Percentiles rank a stretch among this genome's conserved stretches.
phyloP scores from a whole-genome alignment of 805 yeast species.

The Kockiozyma suomiensis region DNA sequence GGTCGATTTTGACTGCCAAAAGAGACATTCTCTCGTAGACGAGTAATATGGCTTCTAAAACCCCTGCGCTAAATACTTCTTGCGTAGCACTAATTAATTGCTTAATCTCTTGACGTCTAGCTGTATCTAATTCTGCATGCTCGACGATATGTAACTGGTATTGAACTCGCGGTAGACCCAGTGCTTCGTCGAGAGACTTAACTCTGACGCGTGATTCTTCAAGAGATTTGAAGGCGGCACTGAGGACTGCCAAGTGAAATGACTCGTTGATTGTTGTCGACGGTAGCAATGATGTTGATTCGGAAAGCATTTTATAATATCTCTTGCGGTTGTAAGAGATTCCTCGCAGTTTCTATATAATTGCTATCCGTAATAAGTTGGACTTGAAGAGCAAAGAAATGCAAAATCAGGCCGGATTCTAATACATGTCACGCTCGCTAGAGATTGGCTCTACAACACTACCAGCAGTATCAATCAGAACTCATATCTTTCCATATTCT shows the following conservation, averaged over 20 bases:
- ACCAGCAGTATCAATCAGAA: no score
- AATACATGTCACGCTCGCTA: no score
- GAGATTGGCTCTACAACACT: no score
- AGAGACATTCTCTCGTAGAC: neutral
- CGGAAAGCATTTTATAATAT: neutral
- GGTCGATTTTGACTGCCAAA: constrained; percentile 1
- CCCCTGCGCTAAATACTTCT: neutral
- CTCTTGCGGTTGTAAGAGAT: neutral
- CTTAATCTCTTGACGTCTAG: neutral
- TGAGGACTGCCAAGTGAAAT: neutral
- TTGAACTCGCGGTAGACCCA: neutral
- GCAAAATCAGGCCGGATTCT: no score
- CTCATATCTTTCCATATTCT: no score
- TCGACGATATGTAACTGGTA: constrained; percentile 1
- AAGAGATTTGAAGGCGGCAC: neutral
- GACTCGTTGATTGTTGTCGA: neutral
- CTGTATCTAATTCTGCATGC: neutral
- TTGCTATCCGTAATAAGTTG: no score
- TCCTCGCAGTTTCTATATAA: no score
- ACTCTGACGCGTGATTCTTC: neutral
- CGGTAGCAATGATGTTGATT: neutral
- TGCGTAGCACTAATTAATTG: neutral
- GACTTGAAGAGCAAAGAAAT: no score
- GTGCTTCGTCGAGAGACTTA: neutral
- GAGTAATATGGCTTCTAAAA: neutral